These are phyloP conservation scores for Aristolochia fimbriata DNA, from an alignment of 164 flowering plant genomes.

Conservation along the genomic window DNA sequence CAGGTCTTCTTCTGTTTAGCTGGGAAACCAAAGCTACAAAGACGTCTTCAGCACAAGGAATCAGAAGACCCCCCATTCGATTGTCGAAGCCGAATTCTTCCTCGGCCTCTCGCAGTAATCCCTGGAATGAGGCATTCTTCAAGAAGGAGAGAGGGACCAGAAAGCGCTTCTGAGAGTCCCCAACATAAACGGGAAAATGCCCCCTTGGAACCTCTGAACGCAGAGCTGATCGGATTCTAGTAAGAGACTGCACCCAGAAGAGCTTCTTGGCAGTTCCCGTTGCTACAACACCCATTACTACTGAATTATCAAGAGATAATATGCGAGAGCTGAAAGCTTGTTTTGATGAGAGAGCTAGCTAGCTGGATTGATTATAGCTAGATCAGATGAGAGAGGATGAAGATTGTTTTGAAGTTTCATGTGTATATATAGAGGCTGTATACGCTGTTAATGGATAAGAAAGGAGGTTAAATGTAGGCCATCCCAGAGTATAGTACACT, in stretches of 20 bases:
- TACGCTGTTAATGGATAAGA: no score
- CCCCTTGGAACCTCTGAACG: conserved; percentile 7
- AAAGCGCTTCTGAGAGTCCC: conserved; percentile 6
- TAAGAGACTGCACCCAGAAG: not conserved
- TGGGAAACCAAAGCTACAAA: conserved; percentile 44
- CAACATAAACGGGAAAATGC: conserved; percentile 10
- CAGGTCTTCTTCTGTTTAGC: conserved; percentile 6
- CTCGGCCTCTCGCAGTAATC: not conserved
- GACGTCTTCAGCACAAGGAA: conserved; percentile 59
- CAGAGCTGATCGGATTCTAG: not conserved
- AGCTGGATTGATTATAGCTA: no score
- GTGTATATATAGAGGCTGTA: no score
- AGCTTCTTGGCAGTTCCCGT: no score
- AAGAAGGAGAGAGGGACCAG: conserved; percentile 6
- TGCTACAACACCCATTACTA: no score
- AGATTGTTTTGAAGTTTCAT: no score
- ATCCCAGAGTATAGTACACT: no score
- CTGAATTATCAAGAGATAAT: no score
- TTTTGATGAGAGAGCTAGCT: no score
- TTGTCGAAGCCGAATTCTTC: conserved; percentile 8
- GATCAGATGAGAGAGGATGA: no score
- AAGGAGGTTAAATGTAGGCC: no score
- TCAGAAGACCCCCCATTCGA: conserved; percentile 42
- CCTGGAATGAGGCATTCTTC: conserved; percentile 3
- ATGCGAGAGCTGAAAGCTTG: no score